Evolutionary conservation across 805 yeast genomes (phyloP), one percentile per base, ranked within the genome.

Genomic region (Sugiyamaella americana): DNA sequence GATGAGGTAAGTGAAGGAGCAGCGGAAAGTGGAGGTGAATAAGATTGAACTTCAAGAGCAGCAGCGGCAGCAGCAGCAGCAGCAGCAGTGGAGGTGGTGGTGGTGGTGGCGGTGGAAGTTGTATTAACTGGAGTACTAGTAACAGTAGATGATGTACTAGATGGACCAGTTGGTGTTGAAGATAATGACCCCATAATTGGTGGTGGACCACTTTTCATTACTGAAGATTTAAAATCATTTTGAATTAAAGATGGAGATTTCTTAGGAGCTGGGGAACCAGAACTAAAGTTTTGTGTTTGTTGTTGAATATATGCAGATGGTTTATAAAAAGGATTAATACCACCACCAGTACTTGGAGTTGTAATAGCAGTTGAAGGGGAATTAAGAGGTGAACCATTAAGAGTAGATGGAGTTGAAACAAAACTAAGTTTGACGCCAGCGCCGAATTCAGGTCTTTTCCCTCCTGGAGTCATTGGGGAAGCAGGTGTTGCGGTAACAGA

Each of bases 301-400:
- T 35, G 37, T 21, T 35, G 17, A 19, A 51, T 48, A 40, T 50
- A 62, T 13, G 63, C 34, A 5, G 64, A 59, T 18, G 64, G 64
- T 47, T 55, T 48, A 53, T 64, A 64, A 52, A 63, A 64, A 29
- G 68, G 68, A 47, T 64, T 64, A 41, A 57, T 54, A 34, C 65
- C 65, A 13, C 50, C 38, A 20, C 46, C 29, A n/a, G 48, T 38
- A 30, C 46, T 16, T 17, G 29, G 24, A 36, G 43, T 13, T 4
- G 34, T 16, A 10, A 17, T 6, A 21, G 20, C 20, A 35, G 10
- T 13, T 6, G 37, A 35, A 5, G 37, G 20, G 6, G 37, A 35
- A 35, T 35, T 26, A 26, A 13, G 13, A 8, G 13, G 37, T 16
- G 10, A n/a, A 17, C 24, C 6, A 36, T 20, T n/a, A n/a, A 49